phyloP scores from a whole-genome alignment of 305 asterid genomes.

The Fraxinus nigra region DNA sequence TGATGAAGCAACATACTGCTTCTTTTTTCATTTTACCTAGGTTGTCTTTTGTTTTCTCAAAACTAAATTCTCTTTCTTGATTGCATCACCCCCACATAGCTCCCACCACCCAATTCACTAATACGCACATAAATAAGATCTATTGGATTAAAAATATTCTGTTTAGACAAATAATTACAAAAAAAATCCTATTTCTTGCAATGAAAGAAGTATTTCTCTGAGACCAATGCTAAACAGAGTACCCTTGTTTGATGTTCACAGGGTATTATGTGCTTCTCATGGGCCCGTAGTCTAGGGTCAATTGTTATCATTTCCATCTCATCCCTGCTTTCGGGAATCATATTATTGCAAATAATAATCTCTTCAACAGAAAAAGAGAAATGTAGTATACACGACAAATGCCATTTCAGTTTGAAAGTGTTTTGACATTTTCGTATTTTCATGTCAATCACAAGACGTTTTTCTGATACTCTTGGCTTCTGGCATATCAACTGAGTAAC shows the following conservation, averaged over 20 bases:
- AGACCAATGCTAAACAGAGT: not conserved
- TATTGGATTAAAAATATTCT: not conserved
- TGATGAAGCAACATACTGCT: not conserved
- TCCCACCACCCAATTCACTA: not conserved
- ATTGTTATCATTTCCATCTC: not conserved
- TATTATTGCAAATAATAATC: not conserved
- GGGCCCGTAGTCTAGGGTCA: not conserved
- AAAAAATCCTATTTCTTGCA: not conserved
- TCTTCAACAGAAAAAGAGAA: not conserved
- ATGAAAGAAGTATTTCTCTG: not conserved
- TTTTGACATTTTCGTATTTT: not conserved
- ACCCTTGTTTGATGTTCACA: not conserved
- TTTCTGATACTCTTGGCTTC: not conserved
- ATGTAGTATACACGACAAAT: not conserved
- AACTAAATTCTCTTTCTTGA: not conserved
- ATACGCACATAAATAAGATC: not conserved
- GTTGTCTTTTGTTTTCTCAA: not conserved
- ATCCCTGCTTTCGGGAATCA: not conserved
- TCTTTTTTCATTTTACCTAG: not conserved
- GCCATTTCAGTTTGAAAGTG: not conserved
- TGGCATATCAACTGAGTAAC: not conserved
- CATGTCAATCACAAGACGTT: not conserved
- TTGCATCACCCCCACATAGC: not conserved
- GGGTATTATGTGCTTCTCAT: not conserved
- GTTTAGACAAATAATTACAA: not conserved